These are phyloP conservation scores for Paramecium octaurelia DNA, from an alignment of 73 alveolate species.

Conservation along the genomic window DNA sequence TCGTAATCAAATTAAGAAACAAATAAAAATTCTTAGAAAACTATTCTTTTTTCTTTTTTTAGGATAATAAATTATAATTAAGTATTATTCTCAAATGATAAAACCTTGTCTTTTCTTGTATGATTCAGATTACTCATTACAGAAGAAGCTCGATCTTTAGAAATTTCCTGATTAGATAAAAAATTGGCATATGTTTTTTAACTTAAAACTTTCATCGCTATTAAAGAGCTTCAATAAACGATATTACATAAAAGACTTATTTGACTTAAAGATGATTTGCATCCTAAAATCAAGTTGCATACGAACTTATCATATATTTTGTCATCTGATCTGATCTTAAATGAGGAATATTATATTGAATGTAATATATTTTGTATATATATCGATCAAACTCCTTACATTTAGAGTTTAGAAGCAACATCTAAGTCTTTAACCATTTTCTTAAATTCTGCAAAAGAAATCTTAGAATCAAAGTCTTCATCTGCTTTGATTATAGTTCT, in stretches of 20 bases:
- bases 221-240: too few species aligned
- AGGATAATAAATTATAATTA: not conserved
- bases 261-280: not conserved
- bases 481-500: conserved; percentile 95
- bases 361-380: not conserved
- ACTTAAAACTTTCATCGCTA: too few species aligned
- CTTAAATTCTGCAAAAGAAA: conserved; percentile 92
- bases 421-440: conserved; percentile 91
- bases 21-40: not conserved
- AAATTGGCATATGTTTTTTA: not conserved
- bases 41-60: not conserved
- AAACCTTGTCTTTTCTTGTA: not conserved
- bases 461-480: conserved; percentile 96
- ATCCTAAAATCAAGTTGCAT: not conserved
- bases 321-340: not conserved
- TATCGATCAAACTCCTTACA: conserved; percentile 33
- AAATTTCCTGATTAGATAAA: not conserved
- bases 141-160: not conserved
- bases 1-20: not conserved
- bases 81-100: not conserved
- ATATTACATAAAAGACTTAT: not conserved
- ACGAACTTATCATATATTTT: not conserved
- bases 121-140: not conserved
- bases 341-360: not conserved
- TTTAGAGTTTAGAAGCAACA: conserved; percentile 74